Evolutionary conservation across 805 yeast genomes (phyloP), one percentile per base, ranked within the genome.

Genomic region (Brettanomyces sp.): DNA sequence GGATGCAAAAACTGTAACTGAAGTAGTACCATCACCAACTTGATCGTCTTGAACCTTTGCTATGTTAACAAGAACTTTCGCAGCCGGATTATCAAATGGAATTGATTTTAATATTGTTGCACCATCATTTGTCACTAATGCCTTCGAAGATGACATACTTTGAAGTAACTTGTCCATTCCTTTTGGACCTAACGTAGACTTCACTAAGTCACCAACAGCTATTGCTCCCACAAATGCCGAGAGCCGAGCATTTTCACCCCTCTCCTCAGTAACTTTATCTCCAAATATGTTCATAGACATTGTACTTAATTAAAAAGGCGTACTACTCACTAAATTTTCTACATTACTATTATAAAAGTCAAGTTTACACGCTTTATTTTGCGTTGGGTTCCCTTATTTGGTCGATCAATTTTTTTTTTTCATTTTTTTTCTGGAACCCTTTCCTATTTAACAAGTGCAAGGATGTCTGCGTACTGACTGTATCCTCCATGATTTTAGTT

Each of bases 141-240:
- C 74, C 46, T 73, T 73, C 41, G 86, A 87, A 39, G 93, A 78
- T 4, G 89, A 75, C 18, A 96, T 85, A 53, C 95, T 82, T 59
- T 88, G 96, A 51, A 93, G 71, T 52, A 93, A 71, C 64, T 93
- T 93, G 66, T 93, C 99, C 98, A 93, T 91, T 52, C 99, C 99
- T 62, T 93, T 91, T 51, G 99, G 99, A 13, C 99, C 99, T 52
- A 93, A 70, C 3, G 99, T 85, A 30, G 89, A 73, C 66, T 91
- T 91, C 41, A 91, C 99, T 50, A 93, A 74, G 65, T 93, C 99
- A 44, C 99, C 99, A 34, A 93, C 99, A 37, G 99, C 99, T 62
- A 93, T 91, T 53, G 99, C 99, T 42, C 99, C 99, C 9, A 93
- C 95, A 65, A 93, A 93, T 2, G 99, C 88, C 5, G 96, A 86